These are phyloP conservation scores for Castanea mollissima DNA, from an alignment of 306 rosid genomes.

Conservation along the genomic window DNA sequence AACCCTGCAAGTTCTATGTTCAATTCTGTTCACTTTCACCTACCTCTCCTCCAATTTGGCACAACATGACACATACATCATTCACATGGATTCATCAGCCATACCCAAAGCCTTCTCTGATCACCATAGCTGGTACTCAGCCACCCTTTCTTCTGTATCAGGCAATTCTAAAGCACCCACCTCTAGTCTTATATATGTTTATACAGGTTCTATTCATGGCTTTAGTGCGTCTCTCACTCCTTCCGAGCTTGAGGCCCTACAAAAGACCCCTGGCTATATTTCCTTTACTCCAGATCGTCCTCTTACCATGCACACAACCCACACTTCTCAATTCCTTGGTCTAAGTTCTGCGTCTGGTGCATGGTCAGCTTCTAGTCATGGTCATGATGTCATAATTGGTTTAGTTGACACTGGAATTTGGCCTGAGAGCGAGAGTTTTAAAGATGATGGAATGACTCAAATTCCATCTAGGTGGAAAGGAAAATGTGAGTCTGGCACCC, in stretches of 20 bases:
- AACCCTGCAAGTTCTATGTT: background rate
- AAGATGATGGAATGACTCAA: constrained; percentile 44
- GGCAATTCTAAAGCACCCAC: background rate
- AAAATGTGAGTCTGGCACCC: constrained; percentile 45
- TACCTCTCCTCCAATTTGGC: constrained; percentile 20
- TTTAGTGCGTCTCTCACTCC: constrained; percentile 64
- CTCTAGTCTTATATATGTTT: constrained; percentile 52
- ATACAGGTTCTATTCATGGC: constrained; percentile 60
- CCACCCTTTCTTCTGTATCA: constrained; percentile 43
- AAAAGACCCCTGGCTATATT: constrained; percentile 48
- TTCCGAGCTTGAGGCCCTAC: constrained; percentile 43
- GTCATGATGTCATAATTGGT: constrained; percentile 62
- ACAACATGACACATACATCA: constrained; percentile 46
- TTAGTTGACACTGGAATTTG: constrained; percentile 70
- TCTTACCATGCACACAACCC: constrained; percentile 56
- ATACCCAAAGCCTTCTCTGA: constrained; percentile 65
- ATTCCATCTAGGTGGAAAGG: constrained; percentile 76
- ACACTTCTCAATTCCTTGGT: constrained; percentile 60
- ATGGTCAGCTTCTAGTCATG: constrained; percentile 49
- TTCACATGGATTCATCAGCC: constrained; percentile 68
- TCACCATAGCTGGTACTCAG: constrained; percentile 57
- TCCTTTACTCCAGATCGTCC: constrained; percentile 39
- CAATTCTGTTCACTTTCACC: constrained; percentile 7
- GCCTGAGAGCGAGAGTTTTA: constrained; percentile 76
- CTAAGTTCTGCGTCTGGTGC: constrained; percentile 42